phyloP scores from a whole-genome alignment of 306 rosid species.

The Vicia sativa region DNA sequence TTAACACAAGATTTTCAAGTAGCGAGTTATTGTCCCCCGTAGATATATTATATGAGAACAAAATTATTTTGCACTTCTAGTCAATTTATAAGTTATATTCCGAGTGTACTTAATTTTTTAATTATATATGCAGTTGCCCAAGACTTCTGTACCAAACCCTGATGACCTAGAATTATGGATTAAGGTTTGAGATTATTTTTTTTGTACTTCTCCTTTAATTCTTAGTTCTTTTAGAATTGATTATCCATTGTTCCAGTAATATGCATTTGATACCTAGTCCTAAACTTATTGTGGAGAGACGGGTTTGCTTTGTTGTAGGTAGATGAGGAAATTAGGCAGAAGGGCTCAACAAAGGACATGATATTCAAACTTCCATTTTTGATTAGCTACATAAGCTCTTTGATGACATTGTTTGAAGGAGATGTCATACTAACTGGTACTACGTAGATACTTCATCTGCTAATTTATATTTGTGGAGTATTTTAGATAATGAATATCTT shows the following conservation, averaged over 20 bases:
- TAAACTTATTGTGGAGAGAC: constrained; percentile 29
- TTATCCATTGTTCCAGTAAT: constrained; percentile 29
- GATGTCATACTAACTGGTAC: constrained; percentile 94
- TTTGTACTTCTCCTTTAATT: constrained; percentile 1
- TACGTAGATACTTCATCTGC: not conserved
- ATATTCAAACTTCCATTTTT: constrained; percentile 90
- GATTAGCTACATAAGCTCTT: constrained; percentile 84
- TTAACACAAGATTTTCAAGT: too few relatives aligned
- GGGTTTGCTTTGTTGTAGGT: constrained; percentile 57
- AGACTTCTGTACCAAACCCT: constrained; percentile 70
- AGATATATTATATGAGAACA: not conserved
- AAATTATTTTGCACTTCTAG: not conserved
- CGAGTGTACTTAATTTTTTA: constrained; percentile 16
- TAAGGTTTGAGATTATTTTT: constrained; percentile 63
- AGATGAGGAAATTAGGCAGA: constrained; percentile 83
- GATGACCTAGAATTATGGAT: constrained; percentile 85
- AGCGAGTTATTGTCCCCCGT: constrained; percentile 16
- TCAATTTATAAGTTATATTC: constrained; percentile 2
- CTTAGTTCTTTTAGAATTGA: constrained; percentile 2
- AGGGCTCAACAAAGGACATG: constrained; percentile 94
- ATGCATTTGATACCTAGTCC: constrained; percentile 11
- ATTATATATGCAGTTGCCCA: constrained; percentile 69
- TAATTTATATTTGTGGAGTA: constrained; percentile 1
- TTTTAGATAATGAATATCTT: constrained; percentile 21
- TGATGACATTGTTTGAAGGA: constrained; percentile 90